These are phyloP conservation scores for Myrica gale DNA, from an alignment of 306 rosid species.

Conservation along the genomic window DNA sequence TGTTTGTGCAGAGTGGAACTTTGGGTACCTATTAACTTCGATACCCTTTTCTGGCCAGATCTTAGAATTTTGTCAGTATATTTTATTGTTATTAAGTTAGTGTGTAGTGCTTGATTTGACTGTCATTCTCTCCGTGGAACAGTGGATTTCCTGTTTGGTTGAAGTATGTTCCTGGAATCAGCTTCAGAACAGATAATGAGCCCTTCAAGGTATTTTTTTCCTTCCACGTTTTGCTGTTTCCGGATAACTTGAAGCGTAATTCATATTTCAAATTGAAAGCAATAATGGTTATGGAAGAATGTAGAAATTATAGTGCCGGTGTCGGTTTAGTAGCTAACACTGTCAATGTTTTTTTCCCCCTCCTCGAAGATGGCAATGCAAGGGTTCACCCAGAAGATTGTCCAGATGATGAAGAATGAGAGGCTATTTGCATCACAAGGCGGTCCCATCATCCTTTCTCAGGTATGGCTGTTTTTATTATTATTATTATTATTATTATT, in stretches of 20 bases:
- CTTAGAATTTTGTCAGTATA: too few relatives aligned
- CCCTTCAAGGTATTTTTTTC: conserved; percentile 76
- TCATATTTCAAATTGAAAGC: neutral
- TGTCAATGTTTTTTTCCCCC: neutral
- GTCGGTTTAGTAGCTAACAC: conserved; percentile 15
- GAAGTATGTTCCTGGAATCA: conserved; percentile 88
- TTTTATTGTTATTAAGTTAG: neutral
- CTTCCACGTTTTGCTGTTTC: conserved; percentile 11
- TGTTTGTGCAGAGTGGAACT: conserved; percentile 96
- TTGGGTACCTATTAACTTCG: conserved; percentile 58
- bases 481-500: too few relatives aligned
- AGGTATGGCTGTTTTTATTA: conserved; percentile 47
- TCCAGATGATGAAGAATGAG: conserved; percentile 84
- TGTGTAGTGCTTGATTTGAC: conserved; percentile 20
- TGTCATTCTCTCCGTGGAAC: conserved; percentile 22
- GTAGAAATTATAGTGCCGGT: neutral
- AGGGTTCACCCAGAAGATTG: conserved; percentile 85
- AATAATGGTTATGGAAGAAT: neutral
- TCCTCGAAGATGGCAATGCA: conserved; percentile 74
- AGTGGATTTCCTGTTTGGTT: conserved; percentile 99
- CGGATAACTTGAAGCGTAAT: neutral
- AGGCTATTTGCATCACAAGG: conserved; percentile 87
- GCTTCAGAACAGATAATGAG: conserved; percentile 89
- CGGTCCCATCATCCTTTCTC: conserved; percentile 93
- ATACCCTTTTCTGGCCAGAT: neutral